These are phyloP conservation scores for Chaetomiaceae sp. DNA, from an alignment of 2,329 filamentous ascomycete genomes.

Conservation along the genomic window DNA sequence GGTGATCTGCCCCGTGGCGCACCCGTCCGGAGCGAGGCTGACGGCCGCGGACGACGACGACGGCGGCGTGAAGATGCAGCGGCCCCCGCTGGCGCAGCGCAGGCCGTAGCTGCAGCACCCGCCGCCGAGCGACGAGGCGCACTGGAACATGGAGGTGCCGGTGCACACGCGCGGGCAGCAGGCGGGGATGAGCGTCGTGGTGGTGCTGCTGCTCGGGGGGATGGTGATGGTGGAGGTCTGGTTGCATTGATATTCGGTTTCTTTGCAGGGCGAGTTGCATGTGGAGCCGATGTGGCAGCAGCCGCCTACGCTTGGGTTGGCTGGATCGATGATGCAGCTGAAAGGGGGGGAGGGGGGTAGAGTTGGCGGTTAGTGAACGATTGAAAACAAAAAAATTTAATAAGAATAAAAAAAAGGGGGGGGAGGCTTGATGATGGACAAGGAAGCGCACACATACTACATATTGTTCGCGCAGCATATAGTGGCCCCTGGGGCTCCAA, in stretches of 20 bases:
- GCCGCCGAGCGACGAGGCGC: constrained; percentile 31
- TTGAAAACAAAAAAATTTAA: no score
- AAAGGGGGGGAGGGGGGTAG: background rate
- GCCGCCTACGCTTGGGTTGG: constrained; percentile 14
- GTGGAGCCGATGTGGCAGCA: constrained; percentile 33
- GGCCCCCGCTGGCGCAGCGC: background rate
- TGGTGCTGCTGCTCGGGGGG: constrained; percentile 17
- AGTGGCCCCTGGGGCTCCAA: constrained; percentile 15
- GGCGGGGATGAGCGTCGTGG: constrained; percentile 11
- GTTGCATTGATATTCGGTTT: constrained; percentile 30
- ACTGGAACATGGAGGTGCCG: constrained; percentile 29
- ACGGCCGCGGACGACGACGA: constrained; percentile 27
- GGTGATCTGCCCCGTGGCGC: constrained; percentile 39
- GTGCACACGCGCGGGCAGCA: constrained; percentile 35
- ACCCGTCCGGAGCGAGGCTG: constrained; percentile 39
- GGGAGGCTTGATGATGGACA: background rate
- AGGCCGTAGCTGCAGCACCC: constrained; percentile 24
- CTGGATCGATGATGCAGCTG: constrained; percentile 33
- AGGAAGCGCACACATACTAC: constrained; percentile 19
- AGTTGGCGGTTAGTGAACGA: background rate
- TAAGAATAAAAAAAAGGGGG: no score
- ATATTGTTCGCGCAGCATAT: constrained; percentile 21
- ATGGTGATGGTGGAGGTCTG: constrained; percentile 24
- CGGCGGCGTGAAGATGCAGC: constrained; percentile 25
- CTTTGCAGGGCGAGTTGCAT: constrained; percentile 32